Conservation (phyloP, 768 basidiomycete species). For the Dentipellis fragilis region DNA sequence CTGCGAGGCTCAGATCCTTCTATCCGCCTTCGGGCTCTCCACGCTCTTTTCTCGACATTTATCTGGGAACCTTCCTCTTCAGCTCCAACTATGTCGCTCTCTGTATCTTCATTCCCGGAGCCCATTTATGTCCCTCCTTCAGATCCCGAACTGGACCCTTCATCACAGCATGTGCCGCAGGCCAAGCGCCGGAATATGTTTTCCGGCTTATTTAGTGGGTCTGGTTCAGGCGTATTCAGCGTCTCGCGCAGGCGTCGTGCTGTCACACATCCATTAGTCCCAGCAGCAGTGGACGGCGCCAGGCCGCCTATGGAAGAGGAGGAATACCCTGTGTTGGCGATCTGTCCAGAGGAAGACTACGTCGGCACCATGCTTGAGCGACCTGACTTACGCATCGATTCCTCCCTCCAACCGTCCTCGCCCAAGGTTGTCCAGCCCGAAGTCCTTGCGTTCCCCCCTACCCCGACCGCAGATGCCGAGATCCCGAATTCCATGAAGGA, state of each 20-base stretch:
- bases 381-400: not conserved
- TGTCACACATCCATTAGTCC: not conserved
- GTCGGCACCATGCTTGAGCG: not conserved
- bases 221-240: not conserved
- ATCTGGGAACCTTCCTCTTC: not conserved
- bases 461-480: not conserved
- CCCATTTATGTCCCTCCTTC: constrained; percentile 1
- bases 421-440: not conserved
- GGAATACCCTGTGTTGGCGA: not conserved
- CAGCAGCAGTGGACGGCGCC: not conserved
- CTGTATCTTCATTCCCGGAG: constrained; percentile 13
- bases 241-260: not conserved
- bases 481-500: not conserved
- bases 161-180: not conserved
- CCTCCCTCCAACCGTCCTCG: not conserved
- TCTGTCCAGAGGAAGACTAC: not conserved
- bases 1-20: not conserved
- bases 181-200: constrained; percentile 1
- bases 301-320: no score
- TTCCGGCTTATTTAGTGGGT: constrained; percentile 1
- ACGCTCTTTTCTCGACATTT: not conserved
- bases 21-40: not conserved
- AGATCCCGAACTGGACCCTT: not conserved
- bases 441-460: not conserved
- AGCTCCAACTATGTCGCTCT: constrained; percentile 7